phyloP scores from a whole-genome alignment of 2,329 filamentous ascomycete species.

The Aspergillus sp. region DNA sequence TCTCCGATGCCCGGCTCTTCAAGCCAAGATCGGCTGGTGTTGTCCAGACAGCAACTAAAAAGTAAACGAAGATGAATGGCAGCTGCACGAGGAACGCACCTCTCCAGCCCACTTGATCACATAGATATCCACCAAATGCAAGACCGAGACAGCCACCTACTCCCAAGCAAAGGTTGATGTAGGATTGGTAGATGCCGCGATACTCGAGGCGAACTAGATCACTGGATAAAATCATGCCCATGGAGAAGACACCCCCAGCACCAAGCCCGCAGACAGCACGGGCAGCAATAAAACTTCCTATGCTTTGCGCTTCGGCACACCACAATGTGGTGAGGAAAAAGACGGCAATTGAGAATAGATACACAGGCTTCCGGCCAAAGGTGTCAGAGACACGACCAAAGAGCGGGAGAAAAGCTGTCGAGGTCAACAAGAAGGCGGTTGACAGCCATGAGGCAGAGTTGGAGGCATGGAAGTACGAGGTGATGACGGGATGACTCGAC shows the following conservation, averaged over 20 bases:
- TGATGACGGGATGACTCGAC: conserved; percentile 76
- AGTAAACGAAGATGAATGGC: conserved; percentile 47
- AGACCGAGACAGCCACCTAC: conserved; percentile 39
- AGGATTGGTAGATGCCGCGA: conserved; percentile 44
- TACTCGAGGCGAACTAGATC: conserved; percentile 74
- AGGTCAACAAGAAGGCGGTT: conserved; percentile 74
- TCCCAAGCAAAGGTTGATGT: conserved; percentile 40
- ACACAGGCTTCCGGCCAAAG: conserved; percentile 67
- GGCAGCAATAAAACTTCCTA: conserved; percentile 69
- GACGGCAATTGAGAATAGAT: conserved; percentile 60
- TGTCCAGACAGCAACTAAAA: conserved; percentile 45
- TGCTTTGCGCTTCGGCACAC: conserved; percentile 68
- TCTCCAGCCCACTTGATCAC: conserved; percentile 42
- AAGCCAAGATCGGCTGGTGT: conserved; percentile 48
- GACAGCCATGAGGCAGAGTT: conserved; percentile 82
- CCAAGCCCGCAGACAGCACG: conserved; percentile 71
- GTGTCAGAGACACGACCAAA: conserved; percentile 74
- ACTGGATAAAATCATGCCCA: conserved; percentile 60
- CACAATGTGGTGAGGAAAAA: conserved; percentile 67
- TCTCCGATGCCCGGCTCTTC: conserved; percentile 42
- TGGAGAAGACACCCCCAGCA: conserved; percentile 69
- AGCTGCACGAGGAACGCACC: conserved; percentile 51
- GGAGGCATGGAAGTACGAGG: conserved; percentile 73
- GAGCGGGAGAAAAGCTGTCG: conserved; percentile 72
- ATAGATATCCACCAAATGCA: conserved; percentile 40